Evolutionary conservation across 2,329 filamentous ascomycete species (phyloP), one percentile per base, ranked within the genome.

Genomic region (Pseudopyrenochaeta lycopersici): DNA sequence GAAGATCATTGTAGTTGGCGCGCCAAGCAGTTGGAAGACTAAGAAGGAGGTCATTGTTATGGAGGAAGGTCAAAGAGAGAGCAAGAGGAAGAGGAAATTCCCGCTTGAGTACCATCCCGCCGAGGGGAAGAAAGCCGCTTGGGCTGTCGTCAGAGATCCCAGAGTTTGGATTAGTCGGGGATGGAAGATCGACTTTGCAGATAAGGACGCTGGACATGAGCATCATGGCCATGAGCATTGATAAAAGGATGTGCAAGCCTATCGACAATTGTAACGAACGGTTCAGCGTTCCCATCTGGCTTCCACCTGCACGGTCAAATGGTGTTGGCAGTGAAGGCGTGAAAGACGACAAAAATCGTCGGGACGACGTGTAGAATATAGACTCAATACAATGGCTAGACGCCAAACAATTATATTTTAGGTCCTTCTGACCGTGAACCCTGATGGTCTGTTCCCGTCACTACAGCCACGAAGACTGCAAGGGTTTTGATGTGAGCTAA

Each of bases 1-100:
- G 79, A 92, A 90, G 78, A 84, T 98, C 49, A 82, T 98, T 41
- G 67, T 99, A 43, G 87, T 98, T 17, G 91, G 91, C 39, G 91
- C 91, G 2, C 90, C 92, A 1, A 80, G 83, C 30, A 77, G 79
- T 17, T 97, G 92, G 93, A 84, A 84, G 58, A 79, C 78, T 43
- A 89, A 86, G 79, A 76, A 72, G n/a, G 78, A 85, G 71, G 84
- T 86, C 3, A 83, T 86, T n/a, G 81, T 88, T 54, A 81, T 90
- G 66, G 91, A 88, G 72, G 80, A 85, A 64, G 77, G 76, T 23
- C 78, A 76, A 32, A 78, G 77, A 62, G 80, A 74, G 69, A 78
- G 72, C 63, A 73, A 67, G 61, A 70, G 63, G 38, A 74, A 67
- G 58, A 77, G 76, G 55, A 78, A 83, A 71, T 83, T 83, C 2